Evolutionary conservation across 2,329 filamentous ascomycete species (phyloP), one percentile per base, ranked within the genome.

Genomic region (Talaromyces sp.): DNA sequence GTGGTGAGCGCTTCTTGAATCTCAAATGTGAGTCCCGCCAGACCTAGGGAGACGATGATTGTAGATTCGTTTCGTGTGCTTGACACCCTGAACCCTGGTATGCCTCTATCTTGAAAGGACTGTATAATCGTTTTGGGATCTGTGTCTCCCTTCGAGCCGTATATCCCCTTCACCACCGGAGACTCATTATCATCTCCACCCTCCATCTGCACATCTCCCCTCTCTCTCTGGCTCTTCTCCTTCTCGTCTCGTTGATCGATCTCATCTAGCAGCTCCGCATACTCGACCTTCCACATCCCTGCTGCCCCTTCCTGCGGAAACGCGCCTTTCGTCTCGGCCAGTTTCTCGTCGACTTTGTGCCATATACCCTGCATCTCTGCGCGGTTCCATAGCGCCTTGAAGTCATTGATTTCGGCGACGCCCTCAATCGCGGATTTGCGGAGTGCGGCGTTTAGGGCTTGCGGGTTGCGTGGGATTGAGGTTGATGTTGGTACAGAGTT

Each of bases 211-310:
- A 60, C 21, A 18, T 2, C 39, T 9, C 21, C 6, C 12, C 8
- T 23, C 14, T 42, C 5, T 72, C 14, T 64, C 46, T n/a, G n/a
- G n/a, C n/a, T 74, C 68, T 60, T 76, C 73, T 40, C 71, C 64
- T 7, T 68, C 67, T 18, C 61, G 14, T 40, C n/a, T 40, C 39
- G 7, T n/a, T 64, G 63, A 28, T 78, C 72, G 18, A 72, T 67
- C 28, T 69, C 66, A 28, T 69, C 65, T 28, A 78, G 66, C 14
- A 79, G 65, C 3, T 65, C 65, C 37, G 69, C 71, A 48, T 81
- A 81, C 63, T 80, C 76, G 18, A 69, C 66, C 37, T 75, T 72
- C 78, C 79, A 80, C 40, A 75, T 69, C 7, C 74, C 73, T 4
- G 40, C 21, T 0, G 68, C 72, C 37, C 23, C 54, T 5, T 74